A percentile compares a stretch with the other conserved stretches of the same genome.
phyloP scores from a whole-genome alignment of 371 early-diverging fungal species.

The Rhizomucor pusillus region DNA sequence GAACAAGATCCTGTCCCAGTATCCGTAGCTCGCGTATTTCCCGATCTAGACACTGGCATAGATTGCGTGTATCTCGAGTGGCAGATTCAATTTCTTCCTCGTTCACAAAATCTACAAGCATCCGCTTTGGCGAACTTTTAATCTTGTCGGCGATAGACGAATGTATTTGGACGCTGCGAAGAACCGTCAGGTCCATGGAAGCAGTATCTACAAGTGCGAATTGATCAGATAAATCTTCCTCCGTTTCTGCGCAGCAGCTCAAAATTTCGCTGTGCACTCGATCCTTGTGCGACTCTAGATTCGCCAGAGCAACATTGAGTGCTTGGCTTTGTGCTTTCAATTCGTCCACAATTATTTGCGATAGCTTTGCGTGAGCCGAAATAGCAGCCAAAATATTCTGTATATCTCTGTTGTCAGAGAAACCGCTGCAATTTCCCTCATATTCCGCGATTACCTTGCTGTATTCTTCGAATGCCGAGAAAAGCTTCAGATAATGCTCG shows the following conservation, averaged over 20 bases:
- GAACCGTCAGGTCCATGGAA: slow-evolving; percentile 22
- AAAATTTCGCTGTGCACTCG: slow-evolving; percentile 11
- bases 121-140: slow-evolving; percentile 1
- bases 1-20: slow-evolving; percentile 12
- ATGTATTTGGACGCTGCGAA: slow-evolving; percentile 29
- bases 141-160: slow-evolving; percentile 8
- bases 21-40: slow-evolving; percentile 21
- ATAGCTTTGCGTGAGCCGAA: slow-evolving; percentile 38
- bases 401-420: slow-evolving; percentile 8
- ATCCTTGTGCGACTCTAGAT: slow-evolving; percentile 49
- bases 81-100: slow-evolving; percentile 8
- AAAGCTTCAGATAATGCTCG: neutral
- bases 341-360: slow-evolving; percentile 47
- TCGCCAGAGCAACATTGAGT: slow-evolving; percentile 58
- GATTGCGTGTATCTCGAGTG: slow-evolving; percentile 11
- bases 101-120: slow-evolving; percentile 32
- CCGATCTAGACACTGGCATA: slow-evolving; percentile 17
- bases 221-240: slow-evolving; percentile 28
- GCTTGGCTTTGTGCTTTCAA: slow-evolving; percentile 57
- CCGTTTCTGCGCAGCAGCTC: slow-evolving; percentile 14
- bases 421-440: too few species aligned
- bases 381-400: slow-evolving; percentile 29
- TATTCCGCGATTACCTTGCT: neutral
- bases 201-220: slow-evolving; percentile 14
- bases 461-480: neutral